phyloP scores from a whole-genome alignment of 192 early-diverging fungal genomes.

The Dimargaris cristalligena region DNA sequence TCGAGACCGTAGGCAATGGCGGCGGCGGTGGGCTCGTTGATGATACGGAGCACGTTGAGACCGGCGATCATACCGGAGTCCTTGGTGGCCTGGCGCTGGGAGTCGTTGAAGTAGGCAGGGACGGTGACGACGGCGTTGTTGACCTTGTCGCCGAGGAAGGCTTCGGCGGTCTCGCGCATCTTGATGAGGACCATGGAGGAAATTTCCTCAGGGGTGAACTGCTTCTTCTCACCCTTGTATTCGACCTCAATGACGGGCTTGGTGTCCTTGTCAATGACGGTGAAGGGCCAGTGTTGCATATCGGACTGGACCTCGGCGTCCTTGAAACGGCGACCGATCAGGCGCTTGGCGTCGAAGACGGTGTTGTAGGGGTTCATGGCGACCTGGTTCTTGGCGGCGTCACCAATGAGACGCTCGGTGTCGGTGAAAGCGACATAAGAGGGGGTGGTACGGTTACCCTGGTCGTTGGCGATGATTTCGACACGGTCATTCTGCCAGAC shows the following conservation, averaged over 20 bases:
- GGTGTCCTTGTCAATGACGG: constrained; percentile 59
- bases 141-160: constrained; percentile 71
- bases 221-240: constrained; percentile 74
- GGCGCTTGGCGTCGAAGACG: constrained; percentile 83
- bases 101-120: constrained; percentile 94
- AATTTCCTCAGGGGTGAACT: constrained; percentile 87
- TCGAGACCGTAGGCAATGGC: constrained; percentile 96
- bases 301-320: constrained; percentile 84
- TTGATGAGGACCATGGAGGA: constrained; percentile 92
- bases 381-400: constrained; percentile 91
- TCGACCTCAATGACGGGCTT: constrained; percentile 71
- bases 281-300: constrained; percentile 94
- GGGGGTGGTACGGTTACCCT: constrained; percentile 87
- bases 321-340: constrained; percentile 76
- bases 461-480: constrained; percentile 97
- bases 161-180: constrained; percentile 90
- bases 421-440: constrained; percentile 90
- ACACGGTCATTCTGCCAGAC: constrained; percentile 87
- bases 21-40: constrained; percentile 86
- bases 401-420: constrained; percentile 81
- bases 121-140: constrained; percentile 93
- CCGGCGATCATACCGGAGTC: constrained; percentile 76
- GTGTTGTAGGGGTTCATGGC: constrained; percentile 80
- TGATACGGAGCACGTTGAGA: constrained; percentile 67
- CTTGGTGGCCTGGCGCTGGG: constrained; percentile 89